Evolutionary conservation across 2,329 filamentous ascomycete genomes (phyloP), one percentile per base, ranked within the genome.

Genomic region (Dactylonectria macrodidyma): DNA sequence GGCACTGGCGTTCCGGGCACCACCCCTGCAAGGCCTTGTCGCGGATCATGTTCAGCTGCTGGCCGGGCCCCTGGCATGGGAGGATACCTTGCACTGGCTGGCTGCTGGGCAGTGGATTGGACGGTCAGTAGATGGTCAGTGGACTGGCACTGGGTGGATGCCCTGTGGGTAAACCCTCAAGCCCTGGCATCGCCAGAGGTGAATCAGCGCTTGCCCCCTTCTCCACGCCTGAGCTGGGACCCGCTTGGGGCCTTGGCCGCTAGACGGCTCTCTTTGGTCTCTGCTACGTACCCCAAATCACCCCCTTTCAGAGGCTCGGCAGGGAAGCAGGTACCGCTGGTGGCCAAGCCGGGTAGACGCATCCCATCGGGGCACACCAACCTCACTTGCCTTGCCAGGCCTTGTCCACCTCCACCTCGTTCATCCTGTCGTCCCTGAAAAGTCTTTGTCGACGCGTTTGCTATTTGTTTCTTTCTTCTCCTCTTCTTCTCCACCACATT

Each of bases 1-100:
- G 60, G 60, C 65, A 46, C 54, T 59, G 16, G 24, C 19, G 51
- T 48, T 24, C 50, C 50, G 33, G 41, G 33, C 52, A 5, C 36
- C 34, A 19, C 65, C 58, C 48, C 52, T 67, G 54, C 59, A 66
- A 62, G 72, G 69, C 66, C 71, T 62, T 73, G 71, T 62, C 63
- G 73, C 68, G 73, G 71, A 75, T 75, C 71, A 54, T 67, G 57
- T 74, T 75, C 70, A 75, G 73, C 71, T 75, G 73, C 47, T 63
- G 68, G 71, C 71, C 47, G 57, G 57, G 41, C 60, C 65, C 59
- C 60, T 66, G 50, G 22, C 34, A 19, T 59, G 30, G 12, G 4
- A 14, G 62, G 24, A 68, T 58, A 56, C 62, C 26, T 51, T 59
- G 24, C 59, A 19, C 41, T 69, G 58, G 44, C 52, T 46, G 60